phyloP scores from a whole-genome alignment of 2,329 filamentous ascomycete genomes.

The Fusarium circinatum region DNA sequence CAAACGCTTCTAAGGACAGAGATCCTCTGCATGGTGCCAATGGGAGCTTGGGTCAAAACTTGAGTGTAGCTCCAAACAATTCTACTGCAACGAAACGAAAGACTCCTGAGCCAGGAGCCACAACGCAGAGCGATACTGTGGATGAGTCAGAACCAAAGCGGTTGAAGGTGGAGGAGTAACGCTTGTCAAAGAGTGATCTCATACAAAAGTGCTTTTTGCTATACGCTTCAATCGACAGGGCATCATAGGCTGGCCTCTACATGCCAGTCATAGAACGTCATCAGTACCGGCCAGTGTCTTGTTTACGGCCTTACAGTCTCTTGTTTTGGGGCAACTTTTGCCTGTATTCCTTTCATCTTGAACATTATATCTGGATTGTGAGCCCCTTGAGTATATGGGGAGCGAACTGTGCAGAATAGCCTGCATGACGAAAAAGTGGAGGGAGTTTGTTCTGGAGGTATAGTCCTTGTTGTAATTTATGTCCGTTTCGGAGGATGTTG shows the following conservation, averaged over 20 bases:
- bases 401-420: neutral
- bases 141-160: conserved; percentile 63
- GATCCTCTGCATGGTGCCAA: conserved; percentile 10
- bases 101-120: conserved; percentile 61
- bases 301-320: neutral
- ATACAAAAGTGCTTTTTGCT: conserved; percentile 22
- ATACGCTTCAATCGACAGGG: conserved; percentile 12
- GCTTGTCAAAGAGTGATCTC: neutral
- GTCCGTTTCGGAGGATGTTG: conserved; percentile 6
- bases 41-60: conserved; percentile 24
- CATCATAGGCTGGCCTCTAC: conserved; percentile 34
- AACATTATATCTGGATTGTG: conserved; percentile 28
- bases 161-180: conserved; percentile 59
- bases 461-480: conserved; percentile 9
- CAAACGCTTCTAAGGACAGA: conserved; percentile 14
- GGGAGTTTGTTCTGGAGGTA: conserved; percentile 16
- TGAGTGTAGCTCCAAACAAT: conserved; percentile 35
- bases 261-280: conserved; percentile 23
- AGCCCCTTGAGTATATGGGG: neutral
- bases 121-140: conserved; percentile 53
- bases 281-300: neutral
- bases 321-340: conserved; percentile 25
- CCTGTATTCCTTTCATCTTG: conserved; percentile 15
- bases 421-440: conserved; percentile 7
- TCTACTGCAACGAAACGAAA: conserved; percentile 61